phyloP scores from a whole-genome alignment of 305 asterid genomes.

The Solanum hybrid region DNA sequence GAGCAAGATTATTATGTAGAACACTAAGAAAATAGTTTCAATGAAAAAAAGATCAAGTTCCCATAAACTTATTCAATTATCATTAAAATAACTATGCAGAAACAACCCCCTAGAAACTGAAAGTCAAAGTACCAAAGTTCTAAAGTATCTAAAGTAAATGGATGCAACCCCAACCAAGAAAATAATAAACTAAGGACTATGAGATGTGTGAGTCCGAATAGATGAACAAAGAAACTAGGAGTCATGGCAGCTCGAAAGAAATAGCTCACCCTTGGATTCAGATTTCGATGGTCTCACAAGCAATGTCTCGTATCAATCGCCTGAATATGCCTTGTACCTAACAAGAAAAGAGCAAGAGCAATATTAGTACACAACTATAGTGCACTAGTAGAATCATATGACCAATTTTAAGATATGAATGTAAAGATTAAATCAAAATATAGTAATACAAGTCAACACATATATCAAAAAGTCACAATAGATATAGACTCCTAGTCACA shows the following conservation, averaged over 20 bases:
- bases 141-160: not conserved
- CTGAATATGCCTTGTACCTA: not conserved
- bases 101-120: not conserved
- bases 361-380: not conserved
- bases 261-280: not conserved
- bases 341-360: not conserved
- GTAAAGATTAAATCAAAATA: not conserved
- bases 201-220: not conserved
- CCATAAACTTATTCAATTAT: not conserved
- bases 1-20: not conserved
- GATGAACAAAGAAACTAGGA: not conserved
- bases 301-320: not conserved
- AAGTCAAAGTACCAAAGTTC: not conserved
- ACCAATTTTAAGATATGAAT: not conserved
- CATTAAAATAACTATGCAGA: not conserved
- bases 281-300: not conserved
- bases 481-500: not conserved
- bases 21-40: not conserved
- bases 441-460: not conserved
- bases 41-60: not conserved
- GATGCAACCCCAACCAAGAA: not conserved
- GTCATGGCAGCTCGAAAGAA: not conserved
- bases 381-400: not conserved
- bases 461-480: not conserved
- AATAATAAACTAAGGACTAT: not conserved